These are phyloP conservation scores for Lactarius vividus DNA, from an alignment of 768 basidiomycete genomes.

Conservation along the genomic window DNA sequence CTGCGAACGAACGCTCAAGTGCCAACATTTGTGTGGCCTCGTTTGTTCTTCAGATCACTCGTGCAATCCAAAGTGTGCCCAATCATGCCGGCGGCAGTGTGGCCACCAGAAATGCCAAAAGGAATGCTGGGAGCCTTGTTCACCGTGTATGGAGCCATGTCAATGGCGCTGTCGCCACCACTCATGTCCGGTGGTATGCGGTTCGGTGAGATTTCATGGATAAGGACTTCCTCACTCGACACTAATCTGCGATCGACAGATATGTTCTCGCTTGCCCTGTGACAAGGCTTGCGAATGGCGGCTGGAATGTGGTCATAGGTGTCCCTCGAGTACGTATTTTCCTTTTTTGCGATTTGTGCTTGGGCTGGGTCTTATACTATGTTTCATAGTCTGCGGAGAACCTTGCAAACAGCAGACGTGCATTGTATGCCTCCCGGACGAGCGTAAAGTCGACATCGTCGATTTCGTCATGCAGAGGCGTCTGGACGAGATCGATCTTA, in stretches of 20 bases:
- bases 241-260: conserved; percentile 27
- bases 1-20: conserved; percentile 35
- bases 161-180: conserved; percentile 37
- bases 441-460: conserved; percentile 33
- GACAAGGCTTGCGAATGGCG: conserved; percentile 34
- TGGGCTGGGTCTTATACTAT: not conserved
- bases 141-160: conserved; percentile 39
- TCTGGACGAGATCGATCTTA: conserved; percentile 31
- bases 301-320: conserved; percentile 38
- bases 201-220: too few relatives aligned
- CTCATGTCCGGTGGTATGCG: conserved; percentile 37
- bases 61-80: conserved; percentile 33
- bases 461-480: conserved; percentile 38
- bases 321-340: conserved; percentile 38
- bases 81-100: conserved; percentile 33
- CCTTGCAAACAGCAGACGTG: conserved; percentile 37
- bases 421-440: conserved; percentile 32
- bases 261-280: conserved; percentile 40
- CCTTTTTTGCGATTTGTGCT: not conserved
- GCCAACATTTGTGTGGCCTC: conserved; percentile 35
- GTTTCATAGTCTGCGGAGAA: conserved; percentile 39
- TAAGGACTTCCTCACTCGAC: not conserved
- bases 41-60: conserved; percentile 33
- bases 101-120: conserved; percentile 33
- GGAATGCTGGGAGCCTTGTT: conserved; percentile 35